A percentile compares a stretch with the other conserved stretches of the same genome.
These are phyloP conservation scores for Hyaloscypha variabilis DNA, from an alignment of 495 filamentous ascomycete species.

Conservation along the genomic window DNA sequence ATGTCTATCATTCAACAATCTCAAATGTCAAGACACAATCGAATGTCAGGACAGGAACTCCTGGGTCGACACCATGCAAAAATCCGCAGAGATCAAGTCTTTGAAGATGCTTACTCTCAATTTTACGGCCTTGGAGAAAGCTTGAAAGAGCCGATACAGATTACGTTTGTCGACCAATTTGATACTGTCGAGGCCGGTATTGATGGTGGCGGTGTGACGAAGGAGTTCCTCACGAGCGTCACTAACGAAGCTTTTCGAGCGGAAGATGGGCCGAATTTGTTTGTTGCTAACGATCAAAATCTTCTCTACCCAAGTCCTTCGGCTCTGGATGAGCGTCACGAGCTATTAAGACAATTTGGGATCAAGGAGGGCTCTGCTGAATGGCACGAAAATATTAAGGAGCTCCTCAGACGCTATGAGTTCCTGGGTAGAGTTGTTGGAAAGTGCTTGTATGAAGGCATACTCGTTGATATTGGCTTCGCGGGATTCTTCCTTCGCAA, in stretches of 20 bases:
- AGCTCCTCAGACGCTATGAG: conserved; percentile 78
- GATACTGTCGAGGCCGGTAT: conserved; percentile 88
- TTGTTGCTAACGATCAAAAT: conserved; percentile 87
- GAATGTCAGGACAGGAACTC: conserved; percentile 44
- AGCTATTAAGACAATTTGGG: conserved; percentile 55
- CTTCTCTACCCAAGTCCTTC: conserved; percentile 88
- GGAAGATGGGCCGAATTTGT: conserved; percentile 54
- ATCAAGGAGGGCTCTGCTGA: conserved; percentile 53
- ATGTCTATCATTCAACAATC: conserved; percentile 55
- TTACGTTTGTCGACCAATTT: conserved; percentile 94
- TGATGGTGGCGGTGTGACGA: conserved; percentile 95
- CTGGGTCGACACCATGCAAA: conserved; percentile 76
- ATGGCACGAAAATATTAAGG: conserved; percentile 59
- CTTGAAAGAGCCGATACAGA: conserved; percentile 96
- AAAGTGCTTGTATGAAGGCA: conserved; percentile 98
- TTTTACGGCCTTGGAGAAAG: conserved; percentile 82
- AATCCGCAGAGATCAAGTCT: conserved; percentile 78
- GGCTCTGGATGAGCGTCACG: conserved; percentile 72
- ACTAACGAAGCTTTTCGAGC: conserved; percentile 84
- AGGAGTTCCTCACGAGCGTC: conserved; percentile 93
- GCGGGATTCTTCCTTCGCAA: conserved; percentile 95
- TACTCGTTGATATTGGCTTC: conserved; percentile 91
- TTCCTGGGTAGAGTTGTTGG: conserved; percentile 92
- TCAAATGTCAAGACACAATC: conserved; percentile 32
- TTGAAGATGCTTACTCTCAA: conserved; percentile 82